phyloP scores from a whole-genome alignment of 108 stramenopile species.

The Conticribra guillardii region DNA sequence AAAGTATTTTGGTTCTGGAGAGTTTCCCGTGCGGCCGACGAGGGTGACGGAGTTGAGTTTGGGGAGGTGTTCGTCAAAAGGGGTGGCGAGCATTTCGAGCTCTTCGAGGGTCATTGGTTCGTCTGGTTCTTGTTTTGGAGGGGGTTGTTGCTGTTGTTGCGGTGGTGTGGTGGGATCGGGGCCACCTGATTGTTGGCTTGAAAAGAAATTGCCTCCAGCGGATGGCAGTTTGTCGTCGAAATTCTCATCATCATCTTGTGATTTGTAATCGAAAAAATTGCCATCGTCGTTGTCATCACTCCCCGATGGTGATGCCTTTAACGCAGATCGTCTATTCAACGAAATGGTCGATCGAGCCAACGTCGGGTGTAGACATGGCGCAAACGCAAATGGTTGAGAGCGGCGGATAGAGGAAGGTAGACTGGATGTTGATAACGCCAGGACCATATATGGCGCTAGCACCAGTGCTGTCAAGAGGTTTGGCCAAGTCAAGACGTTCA shows the following conservation, averaged over 20 bases:
- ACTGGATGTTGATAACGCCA: no score
- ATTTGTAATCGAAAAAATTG: conserved; percentile 2
- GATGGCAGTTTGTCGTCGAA: background rate
- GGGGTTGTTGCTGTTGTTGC: no score
- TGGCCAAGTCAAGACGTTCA: no score
- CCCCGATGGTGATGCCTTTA: background rate
- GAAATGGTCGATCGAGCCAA: no score
- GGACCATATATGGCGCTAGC: no score
- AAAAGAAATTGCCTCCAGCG: conserved; percentile 31
- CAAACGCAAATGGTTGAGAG: no score
- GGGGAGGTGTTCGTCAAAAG: conserved; percentile 83
- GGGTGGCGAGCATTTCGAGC: conserved; percentile 39
- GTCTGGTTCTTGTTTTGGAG: conserved; percentile 20
- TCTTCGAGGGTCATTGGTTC: conserved; percentile 38
- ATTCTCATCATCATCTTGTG: background rate
- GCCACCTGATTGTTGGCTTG: conserved; percentile 2
- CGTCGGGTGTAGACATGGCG: no score
- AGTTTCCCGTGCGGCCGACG: conserved; percentile 82
- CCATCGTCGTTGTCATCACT: background rate
- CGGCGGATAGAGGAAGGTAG: no score
- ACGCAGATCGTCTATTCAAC: no score
- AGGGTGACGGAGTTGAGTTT: conserved; percentile 81
- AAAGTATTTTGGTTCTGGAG: conserved; percentile 86
- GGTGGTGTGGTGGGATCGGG: no score
- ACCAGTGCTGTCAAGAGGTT: no score